These are phyloP conservation scores for Chrysoporthe puriensis DNA, from an alignment of 2,329 filamentous ascomycete species.

Conservation along the genomic window DNA sequence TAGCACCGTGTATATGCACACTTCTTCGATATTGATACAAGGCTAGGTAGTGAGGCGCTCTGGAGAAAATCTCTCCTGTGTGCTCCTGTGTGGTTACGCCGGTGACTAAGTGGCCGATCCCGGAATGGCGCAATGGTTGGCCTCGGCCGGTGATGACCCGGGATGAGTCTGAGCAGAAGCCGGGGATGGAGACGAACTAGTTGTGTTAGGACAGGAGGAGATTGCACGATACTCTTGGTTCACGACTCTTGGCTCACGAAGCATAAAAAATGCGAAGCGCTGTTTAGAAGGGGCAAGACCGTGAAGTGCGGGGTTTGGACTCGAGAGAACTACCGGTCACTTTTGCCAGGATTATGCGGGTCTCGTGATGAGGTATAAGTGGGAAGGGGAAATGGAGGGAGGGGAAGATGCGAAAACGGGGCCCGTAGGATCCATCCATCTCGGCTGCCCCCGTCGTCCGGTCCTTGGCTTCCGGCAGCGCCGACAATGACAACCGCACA, in stretches of 20 bases:
- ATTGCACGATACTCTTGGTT: background rate
- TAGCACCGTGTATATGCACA: background rate
- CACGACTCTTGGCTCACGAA: too few species aligned
- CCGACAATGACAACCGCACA: too few species aligned
- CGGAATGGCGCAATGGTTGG: background rate
- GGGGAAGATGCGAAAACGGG: background rate
- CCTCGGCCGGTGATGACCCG: background rate
- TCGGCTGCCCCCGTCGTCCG: background rate
- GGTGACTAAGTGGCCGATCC: slow-evolving; percentile 4
- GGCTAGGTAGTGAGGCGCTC: background rate
- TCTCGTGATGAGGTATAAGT: background rate
- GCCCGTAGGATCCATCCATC: background rate
- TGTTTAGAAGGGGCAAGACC: background rate
- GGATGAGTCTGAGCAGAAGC: background rate
- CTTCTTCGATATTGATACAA: background rate
- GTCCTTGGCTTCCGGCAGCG: too few species aligned
- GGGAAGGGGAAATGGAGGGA: background rate
- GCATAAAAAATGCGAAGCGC: background rate
- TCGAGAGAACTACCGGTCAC: background rate
- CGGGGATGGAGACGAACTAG: background rate
- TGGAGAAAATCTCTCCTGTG: background rate
- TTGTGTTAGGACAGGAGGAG: background rate
- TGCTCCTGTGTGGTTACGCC: background rate
- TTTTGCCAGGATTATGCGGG: background rate
- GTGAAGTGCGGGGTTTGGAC: background rate